These are phyloP conservation scores for Gentiana dahurica DNA, from an alignment of 257 asterid genomes.

Conservation along the genomic window DNA sequence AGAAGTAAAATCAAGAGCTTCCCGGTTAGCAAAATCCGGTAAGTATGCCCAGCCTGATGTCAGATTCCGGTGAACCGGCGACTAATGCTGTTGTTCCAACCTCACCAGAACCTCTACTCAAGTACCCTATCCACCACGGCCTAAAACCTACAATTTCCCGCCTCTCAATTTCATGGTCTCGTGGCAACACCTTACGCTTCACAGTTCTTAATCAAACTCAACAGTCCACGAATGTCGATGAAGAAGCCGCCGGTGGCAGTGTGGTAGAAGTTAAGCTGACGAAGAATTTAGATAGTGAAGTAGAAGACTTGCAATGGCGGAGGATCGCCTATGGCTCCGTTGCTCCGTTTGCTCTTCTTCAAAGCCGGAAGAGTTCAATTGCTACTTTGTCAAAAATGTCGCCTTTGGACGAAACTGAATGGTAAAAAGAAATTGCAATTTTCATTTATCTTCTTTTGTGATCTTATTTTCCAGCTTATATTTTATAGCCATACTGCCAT, in stretches of 20 bases:
- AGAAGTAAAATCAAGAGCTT: not conserved
- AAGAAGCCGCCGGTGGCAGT: slow-evolving; percentile 35
- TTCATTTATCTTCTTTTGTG: no score
- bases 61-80: slow-evolving; percentile 40
- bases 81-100: slow-evolving; percentile 34
- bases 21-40: slow-evolving; percentile 28
- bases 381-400: slow-evolving; percentile 21
- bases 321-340: slow-evolving; percentile 80
- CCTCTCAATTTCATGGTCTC: slow-evolving; percentile 75
- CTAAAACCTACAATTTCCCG: slow-evolving; percentile 41
- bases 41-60: slow-evolving; percentile 56
- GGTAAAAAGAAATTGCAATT: slow-evolving; percentile 27
- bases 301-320: slow-evolving; percentile 55
- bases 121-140: slow-evolving; percentile 52
- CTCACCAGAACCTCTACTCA: slow-evolving; percentile 27
- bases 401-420: slow-evolving; percentile 36
- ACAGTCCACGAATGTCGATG: slow-evolving; percentile 12
- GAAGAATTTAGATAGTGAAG: slow-evolving; percentile 43
- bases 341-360: slow-evolving; percentile 87
- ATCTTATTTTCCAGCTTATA: not conserved
- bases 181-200: slow-evolving; percentile 84
- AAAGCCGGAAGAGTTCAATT: slow-evolving; percentile 55
- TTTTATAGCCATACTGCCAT: not conserved
- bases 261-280: slow-evolving; percentile 66
- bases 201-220: slow-evolving; percentile 35